phyloP scores from a whole-genome alignment of 176 grass and related monocot species.

The Lolium multiflorum region DNA sequence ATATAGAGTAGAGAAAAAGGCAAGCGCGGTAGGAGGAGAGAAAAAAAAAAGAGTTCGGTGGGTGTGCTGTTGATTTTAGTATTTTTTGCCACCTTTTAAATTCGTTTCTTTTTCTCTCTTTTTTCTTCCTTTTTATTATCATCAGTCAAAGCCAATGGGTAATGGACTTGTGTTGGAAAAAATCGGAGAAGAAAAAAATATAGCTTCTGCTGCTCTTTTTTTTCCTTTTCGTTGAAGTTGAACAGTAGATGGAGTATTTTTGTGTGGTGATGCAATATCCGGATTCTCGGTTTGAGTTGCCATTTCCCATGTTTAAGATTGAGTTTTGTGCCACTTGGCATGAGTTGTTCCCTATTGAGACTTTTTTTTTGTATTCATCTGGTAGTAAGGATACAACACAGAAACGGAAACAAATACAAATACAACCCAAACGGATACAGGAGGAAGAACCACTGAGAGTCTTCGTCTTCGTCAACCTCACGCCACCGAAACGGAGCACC shows the following conservation, averaged over 20 bases:
- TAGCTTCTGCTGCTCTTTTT: not conserved
- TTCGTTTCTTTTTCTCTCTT: constrained; percentile 3
- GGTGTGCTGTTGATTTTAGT: constrained; percentile 44
- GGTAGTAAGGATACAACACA: too few species aligned
- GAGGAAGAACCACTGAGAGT: too few species aligned
- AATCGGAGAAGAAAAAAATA: not conserved
- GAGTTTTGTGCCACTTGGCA: constrained; percentile 9
- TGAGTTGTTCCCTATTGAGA: constrained; percentile 4
- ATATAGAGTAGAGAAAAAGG: constrained; percentile 53
- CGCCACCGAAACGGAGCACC: too few species aligned
- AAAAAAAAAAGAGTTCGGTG: constrained; percentile 36
- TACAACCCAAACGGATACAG: too few species aligned
- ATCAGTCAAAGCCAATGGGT: constrained; percentile 34
- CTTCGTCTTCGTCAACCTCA: too few species aligned
- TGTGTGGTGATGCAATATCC: not conserved
- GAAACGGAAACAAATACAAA: too few species aligned
- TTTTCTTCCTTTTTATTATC: constrained; percentile 18
- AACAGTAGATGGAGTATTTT: not conserved
- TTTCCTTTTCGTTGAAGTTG: not conserved
- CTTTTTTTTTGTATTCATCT: not conserved
- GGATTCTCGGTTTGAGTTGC: not conserved
- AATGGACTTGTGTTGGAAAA: not conserved
- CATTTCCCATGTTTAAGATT: not conserved
- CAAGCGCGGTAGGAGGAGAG: constrained; percentile 5
- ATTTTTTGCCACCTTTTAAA: constrained; percentile 40